Evolutionary conservation across 768 basidiomycete genomes (phyloP), one percentile per base, ranked within the genome.

Genomic region (Imleria badia): DNA sequence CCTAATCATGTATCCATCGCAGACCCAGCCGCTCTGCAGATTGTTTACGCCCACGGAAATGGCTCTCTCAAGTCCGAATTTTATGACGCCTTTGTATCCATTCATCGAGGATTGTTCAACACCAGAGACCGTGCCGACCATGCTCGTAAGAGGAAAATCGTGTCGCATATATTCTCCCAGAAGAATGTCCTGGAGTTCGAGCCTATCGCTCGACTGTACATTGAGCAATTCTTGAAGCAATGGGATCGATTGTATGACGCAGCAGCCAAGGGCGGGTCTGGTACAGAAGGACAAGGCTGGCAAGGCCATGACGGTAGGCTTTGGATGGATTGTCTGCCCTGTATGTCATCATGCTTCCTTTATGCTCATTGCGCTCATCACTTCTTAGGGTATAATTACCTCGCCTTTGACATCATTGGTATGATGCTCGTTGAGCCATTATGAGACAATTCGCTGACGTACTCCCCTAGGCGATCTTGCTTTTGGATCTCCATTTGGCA

Each of bases 181-280:
- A 94, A 94, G 75, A 89, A 72, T 51, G 91, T 96, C 5, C 67
- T 90, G 54, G 89, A 91, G 61, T 95, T 96, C 56, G 91, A 94
- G 68, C 89, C 90, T 0, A 82, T 91, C 55, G 81, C 93, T 50
- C 75, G 81, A 5, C 63, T 75, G 1, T 83, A 89, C 61, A 79
- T 93, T 19, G 69, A 65, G 1, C 72, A 79, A 48, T 71, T 94
- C 52, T 67, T 92, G 55, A 67, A 67, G 15, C 89, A 92, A 63
- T 94, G 91, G 90, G 90, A 93, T 61, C 75, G 80, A 13, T 74
- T 93, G 22, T 87, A 61, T 61, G 81, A 79, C 6, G 62, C 66
- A 13, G 85, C 85, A 2, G 54, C 73, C 42, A 82, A 85, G 64
- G 82, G 83, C n/a, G 64, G 66, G 19, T 77, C 78, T 6, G 86